Percentiles rank a stretch among this genome's conserved stretches.
phyloP scores from a whole-genome alignment of 371 early-diverging fungal genomes.

The Thermomucor indicae-seudaticae region DNA sequence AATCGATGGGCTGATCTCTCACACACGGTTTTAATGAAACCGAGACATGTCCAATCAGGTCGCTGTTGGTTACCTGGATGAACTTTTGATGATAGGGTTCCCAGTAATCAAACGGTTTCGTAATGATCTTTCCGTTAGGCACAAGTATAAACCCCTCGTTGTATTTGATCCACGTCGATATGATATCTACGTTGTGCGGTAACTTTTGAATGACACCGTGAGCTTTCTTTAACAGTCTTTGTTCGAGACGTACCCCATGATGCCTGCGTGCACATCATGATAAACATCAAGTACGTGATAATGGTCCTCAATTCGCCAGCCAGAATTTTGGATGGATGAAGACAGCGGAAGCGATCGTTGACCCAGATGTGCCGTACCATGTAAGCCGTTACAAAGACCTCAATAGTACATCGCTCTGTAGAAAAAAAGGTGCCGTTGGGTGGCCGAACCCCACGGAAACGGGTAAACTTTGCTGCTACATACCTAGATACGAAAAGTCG shows the following conservation, averaged over 20 bases:
- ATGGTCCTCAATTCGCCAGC: constrained; percentile 41
- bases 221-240: constrained; percentile 1
- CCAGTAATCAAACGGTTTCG: constrained; percentile 37
- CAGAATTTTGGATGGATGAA: constrained; percentile 28
- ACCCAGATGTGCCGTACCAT: constrained; percentile 25
- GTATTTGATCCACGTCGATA: constrained; percentile 49
- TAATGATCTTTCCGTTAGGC: constrained; percentile 18
- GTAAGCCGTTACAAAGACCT: constrained; percentile 25
- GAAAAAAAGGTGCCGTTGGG: background rate
- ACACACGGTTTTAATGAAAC: background rate
- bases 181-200: constrained; percentile 18
- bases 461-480: background rate
- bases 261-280: constrained; percentile 37
- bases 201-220: background rate
- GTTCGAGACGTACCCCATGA: constrained; percentile 42
- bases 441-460: background rate
- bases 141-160: constrained; percentile 27
- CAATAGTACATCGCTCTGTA: constrained; percentile 29
- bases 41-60: background rate
- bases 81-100: constrained; percentile 22
- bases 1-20: constrained; percentile 18
- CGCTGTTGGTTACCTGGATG: constrained; percentile 21
- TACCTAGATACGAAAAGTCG: constrained; percentile 44
- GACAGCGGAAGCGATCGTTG: constrained; percentile 33
- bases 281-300: constrained; percentile 31